Evolutionary conservation across 1,284 basidiomycete species (phyloP), one percentile per base, ranked within the genome.

Genomic region (Fomes fomentarius): DNA sequence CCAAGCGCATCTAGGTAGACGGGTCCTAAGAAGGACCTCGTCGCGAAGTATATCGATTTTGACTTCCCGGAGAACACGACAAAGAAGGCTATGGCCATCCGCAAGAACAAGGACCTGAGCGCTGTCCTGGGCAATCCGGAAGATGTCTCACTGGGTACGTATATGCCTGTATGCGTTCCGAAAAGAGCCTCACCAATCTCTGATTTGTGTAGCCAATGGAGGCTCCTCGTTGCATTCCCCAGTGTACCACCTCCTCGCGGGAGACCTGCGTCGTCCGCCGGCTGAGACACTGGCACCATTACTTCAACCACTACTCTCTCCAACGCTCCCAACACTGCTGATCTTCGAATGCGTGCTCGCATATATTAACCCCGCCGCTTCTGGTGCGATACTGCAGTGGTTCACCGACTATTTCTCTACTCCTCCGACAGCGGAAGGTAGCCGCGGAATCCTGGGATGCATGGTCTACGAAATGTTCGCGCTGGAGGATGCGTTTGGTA

Each of bases 381-480:
- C 87, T 0, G 73, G 78, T 22, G 73, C 74, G 0, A 68, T 96
- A n/a, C 74, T 96, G 5, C 68, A 74, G 33, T 95, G 91, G 89
- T 94, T 95, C 66, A 76, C 81, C 0, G 73, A 81, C 44, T 80
- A 79, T 55, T 88, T 88, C 65, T 65, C 68, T 17, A 37, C 49
- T 0, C 30, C 41, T 10, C n/a, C n/a, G n/a, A n/a, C n/a, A n/a
- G 33, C 22, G 30, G 56, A 56, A 62, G 46, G 46, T 22, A 41
- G 57, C 14, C 30, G 43, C 2, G 58, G 57, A 5, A 63, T 72
- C 1, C 74, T 88, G 1, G 85, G 85, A 38, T 77, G 76, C 8
- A 72, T 94, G 9, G 80, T 93, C 11, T 97, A 97, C 66, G 95
- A 97, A 69, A 96, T 96, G 89, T 94, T 93, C 64, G 86, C 87